Evolutionary conservation across 2,329 filamentous ascomycete genomes (phyloP).

Genomic region (Trichoderma guizhouense): DNA sequence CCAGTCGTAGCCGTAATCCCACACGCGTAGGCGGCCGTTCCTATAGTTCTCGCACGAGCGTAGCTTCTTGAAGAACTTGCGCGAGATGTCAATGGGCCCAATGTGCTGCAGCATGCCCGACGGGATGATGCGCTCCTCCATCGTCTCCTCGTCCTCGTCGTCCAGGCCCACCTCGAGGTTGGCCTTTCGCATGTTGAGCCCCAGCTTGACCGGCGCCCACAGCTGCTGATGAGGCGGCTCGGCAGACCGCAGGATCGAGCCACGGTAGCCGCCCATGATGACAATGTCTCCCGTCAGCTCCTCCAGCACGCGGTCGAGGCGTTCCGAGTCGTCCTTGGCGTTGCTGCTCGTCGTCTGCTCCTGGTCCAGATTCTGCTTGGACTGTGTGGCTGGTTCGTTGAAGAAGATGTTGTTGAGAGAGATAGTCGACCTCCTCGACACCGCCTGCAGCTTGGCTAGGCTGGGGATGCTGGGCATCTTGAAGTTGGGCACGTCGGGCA

Average conservation of each 20-base stretch:
- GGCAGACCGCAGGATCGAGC: constrained; percentile 82
- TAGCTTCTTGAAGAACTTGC: constrained; percentile 74
- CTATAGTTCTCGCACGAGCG: constrained; percentile 70
- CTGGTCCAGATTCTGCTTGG: constrained; percentile 27
- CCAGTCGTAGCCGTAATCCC: constrained; percentile 96
- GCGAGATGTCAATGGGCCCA: constrained; percentile 86
- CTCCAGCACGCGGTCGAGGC: constrained; percentile 57
- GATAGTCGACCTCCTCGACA: constrained; percentile 30
- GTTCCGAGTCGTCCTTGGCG: constrained; percentile 26
- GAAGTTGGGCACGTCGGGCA: constrained; percentile 75
- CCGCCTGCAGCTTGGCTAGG: constrained; percentile 50
- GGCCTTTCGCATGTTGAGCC: constrained; percentile 85
- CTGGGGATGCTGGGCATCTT: constrained; percentile 65
- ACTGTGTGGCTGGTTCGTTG: constrained; percentile 23
- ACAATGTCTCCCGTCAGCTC: constrained; percentile 80
- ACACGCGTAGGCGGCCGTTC: constrained; percentile 69
- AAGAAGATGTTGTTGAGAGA: constrained; percentile 33
- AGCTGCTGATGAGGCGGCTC: constrained; percentile 80
- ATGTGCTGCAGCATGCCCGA: constrained; percentile 90
- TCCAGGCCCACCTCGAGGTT: constrained; percentile 84
- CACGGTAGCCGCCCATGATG: constrained; percentile 84
- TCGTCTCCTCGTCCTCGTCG: constrained; percentile 76
- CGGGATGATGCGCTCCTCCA: constrained; percentile 78
- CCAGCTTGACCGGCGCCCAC: constrained; percentile 92
- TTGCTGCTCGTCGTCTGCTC: constrained; percentile 16